phyloP scores from a whole-genome alignment of 2,329 filamentous ascomycete species.

The Fulvia fulva region DNA sequence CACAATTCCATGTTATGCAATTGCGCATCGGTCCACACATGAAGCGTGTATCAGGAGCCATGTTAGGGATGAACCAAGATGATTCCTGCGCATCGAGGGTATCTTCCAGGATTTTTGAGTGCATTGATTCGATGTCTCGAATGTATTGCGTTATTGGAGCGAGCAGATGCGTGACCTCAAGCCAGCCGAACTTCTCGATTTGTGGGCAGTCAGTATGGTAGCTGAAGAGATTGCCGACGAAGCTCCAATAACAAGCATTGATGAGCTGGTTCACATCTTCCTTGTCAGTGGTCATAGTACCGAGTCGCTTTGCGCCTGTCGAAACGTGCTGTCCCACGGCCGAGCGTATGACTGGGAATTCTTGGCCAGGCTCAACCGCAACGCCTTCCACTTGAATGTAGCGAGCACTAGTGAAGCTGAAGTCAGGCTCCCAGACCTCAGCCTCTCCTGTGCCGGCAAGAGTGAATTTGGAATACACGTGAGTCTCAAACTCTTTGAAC shows the following conservation, averaged over 20 bases:
- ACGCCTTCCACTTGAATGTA: slow-evolving; percentile 42
- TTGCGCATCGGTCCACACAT: slow-evolving; percentile 49
- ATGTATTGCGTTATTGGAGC: slow-evolving; percentile 46
- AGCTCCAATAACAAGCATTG: slow-evolving; percentile 45
- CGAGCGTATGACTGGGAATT: slow-evolving; percentile 36
- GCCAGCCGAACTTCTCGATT: slow-evolving; percentile 49
- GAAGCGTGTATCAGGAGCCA: slow-evolving; percentile 47
- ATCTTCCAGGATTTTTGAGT: slow-evolving; percentile 47
- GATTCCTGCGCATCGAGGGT: slow-evolving; percentile 46
- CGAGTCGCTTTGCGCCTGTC: slow-evolving; percentile 40
- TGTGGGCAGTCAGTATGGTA: slow-evolving; percentile 48
- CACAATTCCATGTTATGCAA: slow-evolving; percentile 45
- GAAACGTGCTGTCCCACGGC: slow-evolving; percentile 39
- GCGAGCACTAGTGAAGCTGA: slow-evolving; percentile 41
- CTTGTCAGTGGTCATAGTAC: slow-evolving; percentile 38
- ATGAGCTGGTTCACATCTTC: slow-evolving; percentile 42
- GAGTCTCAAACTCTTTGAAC: slow-evolving; percentile 37
- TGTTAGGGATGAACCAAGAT: slow-evolving; percentile 44
- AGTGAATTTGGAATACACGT: slow-evolving; percentile 40
- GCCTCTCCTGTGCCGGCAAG: slow-evolving; percentile 28
- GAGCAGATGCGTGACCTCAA: slow-evolving; percentile 47
- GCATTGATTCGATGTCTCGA: slow-evolving; percentile 45
- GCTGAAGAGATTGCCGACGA: no score
- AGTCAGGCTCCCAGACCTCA: slow-evolving; percentile 40
- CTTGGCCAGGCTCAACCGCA: slow-evolving; percentile 22